These are phyloP conservation scores for Singerocomus rubriflavus DNA, from an alignment of 1,284 basidiomycete species.

Conservation along the genomic window DNA sequence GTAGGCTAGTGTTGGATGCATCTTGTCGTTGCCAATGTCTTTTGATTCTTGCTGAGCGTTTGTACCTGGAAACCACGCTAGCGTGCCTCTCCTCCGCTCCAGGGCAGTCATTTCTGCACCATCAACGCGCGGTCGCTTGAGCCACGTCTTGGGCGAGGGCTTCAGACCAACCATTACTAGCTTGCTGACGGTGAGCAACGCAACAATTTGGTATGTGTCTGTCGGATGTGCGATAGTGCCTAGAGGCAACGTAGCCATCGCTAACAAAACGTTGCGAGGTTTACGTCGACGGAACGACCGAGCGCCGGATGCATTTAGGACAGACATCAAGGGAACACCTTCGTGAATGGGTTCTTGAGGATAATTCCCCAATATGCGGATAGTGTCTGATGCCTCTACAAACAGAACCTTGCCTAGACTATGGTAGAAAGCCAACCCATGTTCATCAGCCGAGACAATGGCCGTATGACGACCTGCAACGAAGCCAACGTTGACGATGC, in stretches of 20 bases:
- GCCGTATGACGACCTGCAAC: slow-evolving; percentile 94
- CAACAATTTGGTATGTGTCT: slow-evolving; percentile 83
- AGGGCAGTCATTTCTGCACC: slow-evolving; percentile 43
- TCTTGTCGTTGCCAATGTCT: slow-evolving; percentile 27
- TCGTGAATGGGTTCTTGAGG: slow-evolving; percentile 47
- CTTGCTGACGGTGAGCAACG: slow-evolving; percentile 87
- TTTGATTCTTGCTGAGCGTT: slow-evolving; percentile 22
- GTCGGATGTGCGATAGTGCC: slow-evolving; percentile 75
- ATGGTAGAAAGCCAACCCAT: slow-evolving; percentile 94
- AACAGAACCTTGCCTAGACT: slow-evolving; percentile 93
- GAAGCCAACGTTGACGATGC: slow-evolving; percentile 87
- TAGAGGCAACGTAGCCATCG: slow-evolving; percentile 81
- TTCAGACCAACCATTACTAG: slow-evolving; percentile 92
- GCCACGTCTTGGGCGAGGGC: slow-evolving; percentile 92
- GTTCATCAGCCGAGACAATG: slow-evolving; percentile 87
- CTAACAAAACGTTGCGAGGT: slow-evolving; percentile 65
- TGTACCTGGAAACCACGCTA: slow-evolving; percentile 79
- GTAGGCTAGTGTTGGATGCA: slow-evolving; percentile 70
- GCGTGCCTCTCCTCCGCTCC: slow-evolving; percentile 52
- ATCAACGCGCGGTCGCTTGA: slow-evolving; percentile 65
- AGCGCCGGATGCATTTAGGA: slow-evolving; percentile 9
- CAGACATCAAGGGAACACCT: slow-evolving; percentile 9
- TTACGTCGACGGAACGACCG: slow-evolving; percentile 38
- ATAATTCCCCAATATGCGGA: slow-evolving; percentile 92
- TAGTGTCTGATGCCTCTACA: slow-evolving; percentile 91